A percentile compares a stretch with the other conserved stretches of the same genome.
These are phyloP conservation scores for Globomyces pollinis-pini DNA, from an alignment of 192 early-diverging fungal genomes.

Conservation along the genomic window DNA sequence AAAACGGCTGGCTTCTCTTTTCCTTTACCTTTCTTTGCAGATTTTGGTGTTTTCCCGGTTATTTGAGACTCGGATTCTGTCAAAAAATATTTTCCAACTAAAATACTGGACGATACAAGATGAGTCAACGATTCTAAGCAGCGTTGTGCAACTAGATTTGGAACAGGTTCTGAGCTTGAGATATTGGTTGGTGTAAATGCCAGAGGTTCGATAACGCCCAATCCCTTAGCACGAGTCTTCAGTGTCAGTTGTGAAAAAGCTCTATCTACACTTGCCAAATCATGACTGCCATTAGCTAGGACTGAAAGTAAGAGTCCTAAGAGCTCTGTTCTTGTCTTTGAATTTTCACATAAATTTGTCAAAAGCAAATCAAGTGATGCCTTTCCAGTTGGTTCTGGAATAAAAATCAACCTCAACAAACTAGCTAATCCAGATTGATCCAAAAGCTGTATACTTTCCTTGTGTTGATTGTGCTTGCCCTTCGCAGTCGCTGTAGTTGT, in stretches of 20 bases:
- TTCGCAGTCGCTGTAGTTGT: constrained; percentile 4
- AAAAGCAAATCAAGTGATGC: constrained; percentile 60
- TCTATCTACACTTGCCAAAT: constrained; percentile 67
- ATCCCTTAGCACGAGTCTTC: constrained; percentile 46
- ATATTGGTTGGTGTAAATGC: constrained; percentile 17
- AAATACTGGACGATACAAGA: constrained; percentile 71
- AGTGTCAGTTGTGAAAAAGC: constrained; percentile 69
- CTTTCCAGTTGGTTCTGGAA: constrained; percentile 68
- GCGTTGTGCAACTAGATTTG: constrained; percentile 84
- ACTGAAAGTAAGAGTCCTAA: constrained; percentile 80
- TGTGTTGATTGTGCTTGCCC: constrained; percentile 33
- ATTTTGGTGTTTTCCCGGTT: constrained; percentile 33
- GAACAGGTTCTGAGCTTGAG: constrained; percentile 47
- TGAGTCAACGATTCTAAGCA: constrained; percentile 76
- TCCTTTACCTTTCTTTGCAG: constrained; percentile 56
- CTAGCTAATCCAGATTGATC: constrained; percentile 74
- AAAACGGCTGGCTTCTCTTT: constrained; percentile 63
- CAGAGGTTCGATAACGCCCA: too few species aligned
- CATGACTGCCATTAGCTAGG: constrained; percentile 70
- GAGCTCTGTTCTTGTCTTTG: constrained; percentile 72
- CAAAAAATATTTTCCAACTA: constrained; percentile 71
- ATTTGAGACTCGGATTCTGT: constrained; percentile 50
- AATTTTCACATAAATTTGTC: constrained; percentile 84
- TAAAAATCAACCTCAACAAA: constrained; percentile 77
- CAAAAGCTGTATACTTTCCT: constrained; percentile 73